Conservation (phyloP, 106 monocot species). For the Platanthera guangdongensis region DNA sequence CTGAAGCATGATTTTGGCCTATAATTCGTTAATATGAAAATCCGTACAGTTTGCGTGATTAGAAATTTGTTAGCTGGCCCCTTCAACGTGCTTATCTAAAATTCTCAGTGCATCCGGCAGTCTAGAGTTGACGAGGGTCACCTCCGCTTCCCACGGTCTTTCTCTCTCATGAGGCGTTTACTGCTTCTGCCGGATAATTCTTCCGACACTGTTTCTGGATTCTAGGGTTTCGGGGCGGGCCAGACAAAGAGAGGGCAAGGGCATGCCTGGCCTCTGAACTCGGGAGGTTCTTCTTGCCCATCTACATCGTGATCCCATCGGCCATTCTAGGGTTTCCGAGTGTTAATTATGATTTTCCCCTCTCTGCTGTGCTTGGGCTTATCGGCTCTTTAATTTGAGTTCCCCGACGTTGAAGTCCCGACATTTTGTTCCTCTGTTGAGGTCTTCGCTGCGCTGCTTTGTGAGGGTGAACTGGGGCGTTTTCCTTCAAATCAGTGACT, state of each 20-base stretch:
- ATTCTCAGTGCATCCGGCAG: neutral
- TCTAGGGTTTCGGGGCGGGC: slow-evolving; percentile 8
- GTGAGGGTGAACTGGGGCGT: neutral
- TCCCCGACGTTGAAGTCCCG: neutral
- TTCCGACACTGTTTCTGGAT: neutral
- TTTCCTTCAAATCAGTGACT: neutral
- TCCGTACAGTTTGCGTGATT: no score
- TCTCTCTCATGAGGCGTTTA: neutral
- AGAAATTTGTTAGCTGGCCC: no score
- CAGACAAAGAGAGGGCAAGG: neutral
- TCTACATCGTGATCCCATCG: neutral
- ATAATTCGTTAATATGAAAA: no score
- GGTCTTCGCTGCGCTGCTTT: neutral
- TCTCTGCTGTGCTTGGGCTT: slow-evolving; percentile 1
- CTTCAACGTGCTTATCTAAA: no score
- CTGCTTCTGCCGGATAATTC: neutral
- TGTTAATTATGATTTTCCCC: neutral
- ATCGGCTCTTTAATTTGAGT: neutral
- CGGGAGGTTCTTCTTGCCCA: neutral
- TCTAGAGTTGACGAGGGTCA: slow-evolving; percentile 3
- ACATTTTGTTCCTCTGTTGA: neutral
- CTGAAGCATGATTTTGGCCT: no score
- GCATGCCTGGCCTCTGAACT: neutral
- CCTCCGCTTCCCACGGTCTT: neutral
- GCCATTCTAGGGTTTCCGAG: slow-evolving; percentile 5